Conservation (phyloP, 78 protist species). For the Dictyostelium firmibasis region DNA sequence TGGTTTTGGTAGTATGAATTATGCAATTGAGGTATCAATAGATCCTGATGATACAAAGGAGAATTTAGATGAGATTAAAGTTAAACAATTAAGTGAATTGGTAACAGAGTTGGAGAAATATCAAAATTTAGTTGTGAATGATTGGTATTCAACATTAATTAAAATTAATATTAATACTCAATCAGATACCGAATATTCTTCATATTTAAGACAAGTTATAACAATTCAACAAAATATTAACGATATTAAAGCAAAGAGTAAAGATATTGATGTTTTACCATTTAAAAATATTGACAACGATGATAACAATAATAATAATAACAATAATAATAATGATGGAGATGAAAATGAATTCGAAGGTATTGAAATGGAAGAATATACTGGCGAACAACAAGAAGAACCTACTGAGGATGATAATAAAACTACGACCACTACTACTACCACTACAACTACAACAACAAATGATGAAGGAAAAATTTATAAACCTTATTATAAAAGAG, state of each 20-base stretch:
- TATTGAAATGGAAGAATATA: conserved; percentile 37
- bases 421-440: conserved; percentile 12
- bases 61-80: background rate
- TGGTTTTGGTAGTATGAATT: conserved; percentile 70
- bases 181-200: conserved; percentile 1
- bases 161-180: conserved; percentile 27
- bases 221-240: conserved; percentile 26
- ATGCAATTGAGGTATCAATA: conserved; percentile 26
- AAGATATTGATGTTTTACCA: conserved; percentile 24
- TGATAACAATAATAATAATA: background rate
- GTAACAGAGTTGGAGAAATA: conserved; percentile 39
- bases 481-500: conserved; percentile 42
- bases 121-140: conserved; percentile 28
- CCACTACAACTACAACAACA: background rate
- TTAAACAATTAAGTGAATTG: background rate
- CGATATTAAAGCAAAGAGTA: conserved; percentile 35
- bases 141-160: conserved; percentile 59
- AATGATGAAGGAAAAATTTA: background rate
- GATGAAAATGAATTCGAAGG: conserved; percentile 3
- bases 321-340: background rate
- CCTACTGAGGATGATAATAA: background rate
- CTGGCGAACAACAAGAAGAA: background rate
- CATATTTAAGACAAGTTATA: conserved; percentile 36
- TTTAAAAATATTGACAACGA: background rate
- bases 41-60: conserved; percentile 10